Base-by-base conservation (phyloP, 1,284 basidiomycete genomes). In the Cryptococcus jaspeensis region DNA sequence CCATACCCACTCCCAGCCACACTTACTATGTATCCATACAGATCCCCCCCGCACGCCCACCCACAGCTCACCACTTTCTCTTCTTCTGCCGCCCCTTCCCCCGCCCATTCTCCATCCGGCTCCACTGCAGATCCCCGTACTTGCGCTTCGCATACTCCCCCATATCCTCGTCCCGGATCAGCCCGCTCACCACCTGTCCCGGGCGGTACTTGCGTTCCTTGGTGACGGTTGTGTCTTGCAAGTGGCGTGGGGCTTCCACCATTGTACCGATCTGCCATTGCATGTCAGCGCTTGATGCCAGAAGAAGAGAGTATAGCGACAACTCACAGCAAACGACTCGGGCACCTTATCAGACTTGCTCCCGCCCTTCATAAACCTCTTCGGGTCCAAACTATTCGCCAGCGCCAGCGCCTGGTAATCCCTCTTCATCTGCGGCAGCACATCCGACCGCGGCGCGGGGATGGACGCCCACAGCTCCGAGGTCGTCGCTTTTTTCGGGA, bases 391-490 rank as follows among this genome's bases (percentile, higher is more conserved):
- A 55, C 93, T 88, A 72, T 95, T 95, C 47, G 90, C 86, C 51
- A 99, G 80, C 22, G 92, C 85, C 51, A 98, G 81, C 1, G 95
- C 92, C 75, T 97, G 92, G 37, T 97, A 90, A 79, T 99, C 94
- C 55, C 89, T 86, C 69, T 92, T 83, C 62, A 98, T 82, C 56
- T 88, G 84, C 36, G 91, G 90, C 6, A 93, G 80, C 59, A 92
- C 85, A 9, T 88, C 84, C 55, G 87, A 86, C 20, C 86, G 79
- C 22, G 92, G 90, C 6, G 90, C 85, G 32, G 95, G 93, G 57
- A 98, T 83, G 67, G 95, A 88, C 68, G 92, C 93, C 94, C 95
- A 99, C 51, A 84, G 82, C 47, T 87, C 83, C 0, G 92, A 92
- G 0, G 90, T 84, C 0, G 90, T 91, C 56, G 84, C 84, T 60